Evolutionary conservation across 2,329 filamentous ascomycete species (phyloP).

Genomic region (Phaeosphaeria sp.): DNA sequence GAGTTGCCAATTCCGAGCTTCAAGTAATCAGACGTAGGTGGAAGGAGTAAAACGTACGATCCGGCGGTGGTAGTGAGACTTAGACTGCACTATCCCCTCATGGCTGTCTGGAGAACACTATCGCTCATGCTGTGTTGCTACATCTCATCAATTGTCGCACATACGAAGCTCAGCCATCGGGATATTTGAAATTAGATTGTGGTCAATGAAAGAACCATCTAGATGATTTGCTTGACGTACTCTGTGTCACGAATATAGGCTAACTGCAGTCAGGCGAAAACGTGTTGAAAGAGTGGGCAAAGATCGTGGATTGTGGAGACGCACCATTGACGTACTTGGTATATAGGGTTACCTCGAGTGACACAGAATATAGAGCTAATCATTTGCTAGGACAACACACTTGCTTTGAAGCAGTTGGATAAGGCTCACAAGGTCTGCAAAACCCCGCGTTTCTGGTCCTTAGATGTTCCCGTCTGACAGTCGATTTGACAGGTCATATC

Average conservation of each 20-base stretch:
- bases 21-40: too few relatives aligned
- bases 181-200: too few relatives aligned
- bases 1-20: constrained; percentile 8
- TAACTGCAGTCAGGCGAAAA: constrained; percentile 44
- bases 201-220: too few relatives aligned
- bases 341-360: constrained; percentile 1
- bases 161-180: neutral
- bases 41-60: too few relatives aligned
- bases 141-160: neutral
- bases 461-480: constrained; percentile 1
- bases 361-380: neutral
- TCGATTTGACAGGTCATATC: constrained; percentile 50
- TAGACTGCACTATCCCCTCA: neutral
- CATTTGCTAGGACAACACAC: constrained; percentile 57
- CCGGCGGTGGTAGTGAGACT: too few relatives aligned
- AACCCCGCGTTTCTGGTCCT: neutral
- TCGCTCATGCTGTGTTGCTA: neutral
- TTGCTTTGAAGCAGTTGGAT: constrained; percentile 61
- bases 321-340: constrained; percentile 59
- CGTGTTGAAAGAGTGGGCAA: constrained; percentile 56
- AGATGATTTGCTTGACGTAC: too few relatives aligned
- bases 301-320: constrained; percentile 63
- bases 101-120: neutral
- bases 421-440: constrained; percentile 56
- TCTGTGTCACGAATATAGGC: neutral